Base-by-base conservation (phyloP, 192 early-diverging fungal species). In the Oehlia diaphana region DNA sequence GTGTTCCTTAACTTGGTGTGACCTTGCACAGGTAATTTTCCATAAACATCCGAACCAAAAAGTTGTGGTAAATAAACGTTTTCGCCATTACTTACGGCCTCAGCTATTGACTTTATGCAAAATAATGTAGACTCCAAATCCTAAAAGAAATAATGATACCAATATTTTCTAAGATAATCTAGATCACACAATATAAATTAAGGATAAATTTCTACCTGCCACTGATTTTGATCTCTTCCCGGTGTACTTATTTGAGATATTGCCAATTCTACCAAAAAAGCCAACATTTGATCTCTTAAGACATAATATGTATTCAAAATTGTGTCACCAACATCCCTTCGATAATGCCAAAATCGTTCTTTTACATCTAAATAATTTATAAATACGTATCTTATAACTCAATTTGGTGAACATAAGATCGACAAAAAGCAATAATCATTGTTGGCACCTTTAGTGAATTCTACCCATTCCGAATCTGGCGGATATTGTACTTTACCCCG, bases 301-400 rank as follows among this genome's bases (percentile, higher is more conserved):
- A 92, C 88, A 79, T 90, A 90, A 80, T 93, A 94, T 7, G 88
- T 83, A 76, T 88, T 91, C 47, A 92, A 86, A 58, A 94, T 85
- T 7, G 92, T 91, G 69, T 94, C 93, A 9, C 90, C 92, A n/a
- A 91, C 85, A 80, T 94, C 92, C 42, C 92, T 89, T 35, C 92
- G 88, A 77, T 90, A 93, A 44, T 83, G 85, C 26, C 76, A 64
- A 77, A 93, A 93, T 64, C 84, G 85, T 62, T 93, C 92, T 42
- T 87, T 85, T 13, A 82, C 72, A 65, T 90, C 89, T 86, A 72
- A 35, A n/a, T 53, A 49, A 33, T 5, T 80, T 42, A 9, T 63
- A 44, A 35, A 13, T 9, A 2, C 39, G 39, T 61, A 33, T 23
- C 39, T 75, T 21, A 33, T 63, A 35, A 21, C 58, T 21, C 0